Conservation (phyloP, 306 rosid genomes). For the Ochetophila trinervis region DNA sequence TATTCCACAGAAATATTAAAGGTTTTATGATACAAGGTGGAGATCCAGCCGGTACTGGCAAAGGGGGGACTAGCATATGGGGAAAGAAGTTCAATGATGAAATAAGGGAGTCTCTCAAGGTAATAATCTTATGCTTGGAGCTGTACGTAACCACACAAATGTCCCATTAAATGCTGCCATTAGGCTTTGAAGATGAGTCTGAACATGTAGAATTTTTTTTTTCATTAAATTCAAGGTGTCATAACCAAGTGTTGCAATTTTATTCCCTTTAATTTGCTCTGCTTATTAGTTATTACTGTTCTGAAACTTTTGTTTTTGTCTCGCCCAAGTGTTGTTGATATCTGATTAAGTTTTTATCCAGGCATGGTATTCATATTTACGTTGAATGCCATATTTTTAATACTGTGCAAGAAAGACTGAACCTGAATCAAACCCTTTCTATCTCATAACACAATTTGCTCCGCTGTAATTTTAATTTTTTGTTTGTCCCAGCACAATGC, state of each 20-base stretch:
- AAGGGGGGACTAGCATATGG: constrained; percentile 94
- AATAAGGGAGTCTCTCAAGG: constrained; percentile 92
- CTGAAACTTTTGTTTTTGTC: not conserved
- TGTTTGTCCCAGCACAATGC: constrained; percentile 77
- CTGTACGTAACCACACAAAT: not conserved
- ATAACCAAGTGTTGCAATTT: too few relatives aligned
- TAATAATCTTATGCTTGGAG: constrained; percentile 9
- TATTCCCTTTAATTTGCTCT: too few relatives aligned
- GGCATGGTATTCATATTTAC: not conserved
- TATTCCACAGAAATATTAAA: constrained; percentile 92
- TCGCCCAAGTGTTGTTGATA: not conserved
- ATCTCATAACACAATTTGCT: not conserved
- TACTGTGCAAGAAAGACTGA: not conserved
- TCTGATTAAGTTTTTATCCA: not conserved
- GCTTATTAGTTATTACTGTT: too few relatives aligned
- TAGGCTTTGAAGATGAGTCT: too few relatives aligned
- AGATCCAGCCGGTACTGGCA: constrained; percentile 96
- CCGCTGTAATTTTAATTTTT: not conserved
- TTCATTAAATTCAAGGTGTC: not conserved
- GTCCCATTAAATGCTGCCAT: not conserved
- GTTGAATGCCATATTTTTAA: not conserved
- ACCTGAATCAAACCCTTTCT: not conserved
- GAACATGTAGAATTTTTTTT: too few relatives aligned
- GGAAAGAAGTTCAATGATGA: constrained; percentile 92
- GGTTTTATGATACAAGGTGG: constrained; percentile 99